Conservation (phyloP, 2,329 filamentous ascomycete genomes). For the Pseudogymnoascus sp. region DNA sequence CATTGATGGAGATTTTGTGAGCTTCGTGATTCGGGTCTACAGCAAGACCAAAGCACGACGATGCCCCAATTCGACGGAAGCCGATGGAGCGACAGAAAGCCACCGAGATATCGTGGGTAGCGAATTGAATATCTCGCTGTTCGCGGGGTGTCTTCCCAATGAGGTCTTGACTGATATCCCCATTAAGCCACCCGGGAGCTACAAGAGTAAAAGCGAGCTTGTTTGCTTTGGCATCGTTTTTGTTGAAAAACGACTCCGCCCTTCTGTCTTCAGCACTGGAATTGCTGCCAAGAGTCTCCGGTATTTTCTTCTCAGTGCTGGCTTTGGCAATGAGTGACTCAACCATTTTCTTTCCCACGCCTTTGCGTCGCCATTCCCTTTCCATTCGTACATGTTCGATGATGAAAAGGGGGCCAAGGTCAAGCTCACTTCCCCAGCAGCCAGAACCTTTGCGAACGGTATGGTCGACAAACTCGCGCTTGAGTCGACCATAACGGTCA, state of each 20-base stretch:
- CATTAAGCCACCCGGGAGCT: slow-evolving; percentile 19
- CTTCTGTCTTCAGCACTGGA: slow-evolving; percentile 19
- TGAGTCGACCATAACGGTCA: slow-evolving; percentile 35
- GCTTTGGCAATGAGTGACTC: slow-evolving; percentile 27
- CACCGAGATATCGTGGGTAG: slow-evolving; percentile 18
- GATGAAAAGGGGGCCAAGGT: slow-evolving; percentile 27
- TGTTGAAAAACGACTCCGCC: background rate
- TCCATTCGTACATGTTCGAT: slow-evolving; percentile 22
- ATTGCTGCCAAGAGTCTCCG: background rate
- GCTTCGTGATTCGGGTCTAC: slow-evolving; percentile 25
- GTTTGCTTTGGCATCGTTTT: background rate
- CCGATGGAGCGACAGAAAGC: slow-evolving; percentile 29
- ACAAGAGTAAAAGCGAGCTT: slow-evolving; percentile 21
- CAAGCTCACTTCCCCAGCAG: slow-evolving; percentile 28
- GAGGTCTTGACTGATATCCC: slow-evolving; percentile 24
- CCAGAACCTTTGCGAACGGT: slow-evolving; percentile 26
- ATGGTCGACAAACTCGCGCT: slow-evolving; percentile 30
- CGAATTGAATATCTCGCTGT: slow-evolving; percentile 16
- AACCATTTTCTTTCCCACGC: slow-evolving; percentile 30
- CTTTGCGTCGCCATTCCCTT: slow-evolving; percentile 26
- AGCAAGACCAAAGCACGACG: slow-evolving; percentile 29
- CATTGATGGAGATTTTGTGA: slow-evolving; percentile 17
- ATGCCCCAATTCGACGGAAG: slow-evolving; percentile 32
- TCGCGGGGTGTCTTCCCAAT: slow-evolving; percentile 21
- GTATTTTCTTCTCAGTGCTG: background rate